Evolutionary conservation across 2,329 filamentous ascomycete genomes (phyloP).

Genomic region (Boeremia lycopersici): DNA sequence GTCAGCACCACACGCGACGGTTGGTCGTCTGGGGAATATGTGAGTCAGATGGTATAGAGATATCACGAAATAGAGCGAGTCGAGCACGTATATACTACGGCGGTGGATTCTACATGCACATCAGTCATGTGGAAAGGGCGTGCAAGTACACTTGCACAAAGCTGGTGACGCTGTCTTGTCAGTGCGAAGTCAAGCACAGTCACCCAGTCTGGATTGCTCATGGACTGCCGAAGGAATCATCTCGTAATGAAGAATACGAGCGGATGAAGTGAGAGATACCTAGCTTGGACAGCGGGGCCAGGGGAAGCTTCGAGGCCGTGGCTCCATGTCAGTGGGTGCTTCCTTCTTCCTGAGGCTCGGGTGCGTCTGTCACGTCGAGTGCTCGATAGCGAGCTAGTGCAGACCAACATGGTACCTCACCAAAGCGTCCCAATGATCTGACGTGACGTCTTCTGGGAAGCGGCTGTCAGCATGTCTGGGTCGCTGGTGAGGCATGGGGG

Average conservation of each 20-base stretch:
- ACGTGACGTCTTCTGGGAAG: too few relatives aligned
- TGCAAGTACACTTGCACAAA: neutral
- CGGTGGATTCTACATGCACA: neutral
- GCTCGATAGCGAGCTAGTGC: too few relatives aligned
- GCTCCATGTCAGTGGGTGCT: neutral
- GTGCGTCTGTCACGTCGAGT: neutral
- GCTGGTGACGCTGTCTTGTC: neutral
- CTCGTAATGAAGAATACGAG: conserved; percentile 10
- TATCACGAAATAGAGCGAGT: neutral
- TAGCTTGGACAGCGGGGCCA: neutral
- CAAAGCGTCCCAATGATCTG: too few relatives aligned
- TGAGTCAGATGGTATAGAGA: neutral
- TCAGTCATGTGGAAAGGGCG: neutral
- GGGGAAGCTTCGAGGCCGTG: conserved; percentile 1
- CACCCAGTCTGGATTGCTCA: neutral
- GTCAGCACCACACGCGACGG: neutral
- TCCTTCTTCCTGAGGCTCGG: neutral
- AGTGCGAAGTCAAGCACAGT: neutral
- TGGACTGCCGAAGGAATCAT: neutral
- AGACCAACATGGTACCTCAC: too few relatives aligned
- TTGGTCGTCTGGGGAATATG: neutral
- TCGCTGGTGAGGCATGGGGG: neutral
- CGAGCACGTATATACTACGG: neutral
- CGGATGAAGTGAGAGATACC: conserved; percentile 2
- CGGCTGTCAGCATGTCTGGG: neutral